These are phyloP conservation scores for Excoecaria agallocha DNA, from an alignment of 345 rosid species.

Conservation along the genomic window DNA sequence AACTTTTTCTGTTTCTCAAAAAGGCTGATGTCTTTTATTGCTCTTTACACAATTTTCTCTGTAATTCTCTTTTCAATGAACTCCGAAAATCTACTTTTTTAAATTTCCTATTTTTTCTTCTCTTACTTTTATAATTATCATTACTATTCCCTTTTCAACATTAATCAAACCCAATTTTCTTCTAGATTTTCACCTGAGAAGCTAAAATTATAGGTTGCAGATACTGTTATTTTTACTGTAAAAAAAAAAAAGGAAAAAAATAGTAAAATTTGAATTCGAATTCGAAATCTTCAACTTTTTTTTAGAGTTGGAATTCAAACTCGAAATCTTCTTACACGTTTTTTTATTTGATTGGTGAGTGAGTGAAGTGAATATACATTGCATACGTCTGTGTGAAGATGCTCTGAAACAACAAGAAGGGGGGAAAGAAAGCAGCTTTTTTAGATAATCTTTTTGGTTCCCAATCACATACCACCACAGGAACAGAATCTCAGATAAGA, in stretches of 20 bases:
- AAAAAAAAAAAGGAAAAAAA: too few relatives aligned
- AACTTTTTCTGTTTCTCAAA: constrained; percentile 28
- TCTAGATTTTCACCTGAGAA: not conserved
- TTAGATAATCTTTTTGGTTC: constrained; percentile 43
- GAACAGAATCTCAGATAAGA: constrained; percentile 60
- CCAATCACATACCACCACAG: constrained; percentile 58
- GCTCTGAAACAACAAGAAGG: constrained; percentile 29
- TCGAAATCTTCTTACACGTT: not conserved
- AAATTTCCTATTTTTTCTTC: not conserved
- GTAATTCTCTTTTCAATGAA: constrained; percentile 24
- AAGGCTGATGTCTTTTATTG: constrained; percentile 20
- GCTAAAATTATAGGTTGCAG: too few relatives aligned
- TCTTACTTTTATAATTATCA: not conserved
- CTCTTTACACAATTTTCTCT: constrained; percentile 21
- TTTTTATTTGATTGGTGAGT: constrained; percentile 21
- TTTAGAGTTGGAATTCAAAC: too few relatives aligned
- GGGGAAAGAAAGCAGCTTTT: constrained; percentile 45
- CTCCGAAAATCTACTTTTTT: constrained; percentile 1
- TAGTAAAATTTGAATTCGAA: too few relatives aligned
- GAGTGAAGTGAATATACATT: constrained; percentile 25
- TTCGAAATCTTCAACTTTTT: too few relatives aligned
- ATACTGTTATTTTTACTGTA: constrained; percentile 26
- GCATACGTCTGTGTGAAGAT: constrained; percentile 44
- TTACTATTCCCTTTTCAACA: constrained; percentile 8
- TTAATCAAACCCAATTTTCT: too few relatives aligned